A percentile compares a stretch with the other conserved stretches of the same genome.
These are phyloP conservation scores for Mariannaea elegans DNA, from an alignment of 2,329 filamentous ascomycete species.

Conservation along the genomic window DNA sequence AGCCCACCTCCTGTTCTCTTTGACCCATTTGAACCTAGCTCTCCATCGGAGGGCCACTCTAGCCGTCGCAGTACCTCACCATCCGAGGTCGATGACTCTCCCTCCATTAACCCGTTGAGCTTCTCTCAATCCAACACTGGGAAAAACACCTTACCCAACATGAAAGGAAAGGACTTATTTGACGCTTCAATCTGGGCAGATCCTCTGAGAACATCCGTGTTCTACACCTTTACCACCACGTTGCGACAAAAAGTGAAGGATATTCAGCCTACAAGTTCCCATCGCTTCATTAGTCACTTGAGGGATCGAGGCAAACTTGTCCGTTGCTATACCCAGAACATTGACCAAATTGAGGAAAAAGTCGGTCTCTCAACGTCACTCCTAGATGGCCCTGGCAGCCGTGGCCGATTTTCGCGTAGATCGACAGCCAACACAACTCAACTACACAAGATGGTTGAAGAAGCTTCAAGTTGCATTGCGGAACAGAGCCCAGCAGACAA, in stretches of 20 bases:
- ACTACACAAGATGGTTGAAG: constrained; percentile 50
- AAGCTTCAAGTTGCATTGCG: constrained; percentile 34
- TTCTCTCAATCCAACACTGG: constrained; percentile 49
- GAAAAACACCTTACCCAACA: constrained; percentile 59
- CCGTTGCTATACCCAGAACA: constrained; percentile 79
- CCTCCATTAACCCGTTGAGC: constrained; percentile 50
- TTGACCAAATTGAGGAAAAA: constrained; percentile 76
- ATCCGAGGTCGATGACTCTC: constrained; percentile 57
- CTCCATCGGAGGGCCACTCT: constrained; percentile 49
- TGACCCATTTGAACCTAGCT: constrained; percentile 56
- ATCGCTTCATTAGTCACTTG: constrained; percentile 74
- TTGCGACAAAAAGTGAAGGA: constrained; percentile 70
- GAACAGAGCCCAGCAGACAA: constrained; percentile 36
- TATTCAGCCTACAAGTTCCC: constrained; percentile 71
- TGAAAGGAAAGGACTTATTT: constrained; percentile 77
- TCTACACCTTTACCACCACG: constrained; percentile 76
- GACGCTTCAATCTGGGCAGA: constrained; percentile 76
- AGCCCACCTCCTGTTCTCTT: constrained; percentile 64
- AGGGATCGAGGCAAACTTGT: constrained; percentile 74
- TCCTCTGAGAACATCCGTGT: constrained; percentile 72
- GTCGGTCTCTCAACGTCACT: constrained; percentile 73
- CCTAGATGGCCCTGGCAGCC: constrained; percentile 67
- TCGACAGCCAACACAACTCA: constrained; percentile 48
- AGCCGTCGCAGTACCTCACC: constrained; percentile 50
- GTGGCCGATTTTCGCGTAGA: constrained; percentile 66